These are phyloP conservation scores for Corchorus olitorius DNA, from an alignment of 345 rosid genomes.

Conservation along the genomic window DNA sequence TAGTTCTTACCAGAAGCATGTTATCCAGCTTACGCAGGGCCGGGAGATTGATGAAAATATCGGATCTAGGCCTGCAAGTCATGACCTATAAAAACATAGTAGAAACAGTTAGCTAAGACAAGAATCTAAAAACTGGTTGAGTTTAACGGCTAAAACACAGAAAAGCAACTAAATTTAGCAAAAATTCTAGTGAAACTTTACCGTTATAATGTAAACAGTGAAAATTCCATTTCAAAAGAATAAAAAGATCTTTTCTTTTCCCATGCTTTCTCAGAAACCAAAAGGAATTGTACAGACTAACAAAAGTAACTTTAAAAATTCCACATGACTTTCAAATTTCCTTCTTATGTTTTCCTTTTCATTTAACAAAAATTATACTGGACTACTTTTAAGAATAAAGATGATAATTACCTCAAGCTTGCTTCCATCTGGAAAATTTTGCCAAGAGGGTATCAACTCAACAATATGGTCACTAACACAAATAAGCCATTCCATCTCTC, in stretches of 20 bases:
- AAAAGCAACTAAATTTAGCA: background rate
- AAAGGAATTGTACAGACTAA: background rate
- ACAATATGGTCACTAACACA: slow-evolving; percentile 89
- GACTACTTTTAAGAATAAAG: background rate
- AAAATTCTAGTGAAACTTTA: background rate
- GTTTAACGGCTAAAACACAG: background rate
- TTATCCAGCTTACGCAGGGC: slow-evolving; percentile 88
- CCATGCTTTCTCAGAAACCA: background rate
- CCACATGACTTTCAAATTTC: background rate
- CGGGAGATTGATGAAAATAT: slow-evolving; percentile 83
- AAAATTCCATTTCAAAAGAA: background rate
- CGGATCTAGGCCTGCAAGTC: slow-evolving; percentile 92
- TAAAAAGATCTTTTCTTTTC: background rate
- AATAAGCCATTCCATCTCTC: slow-evolving; percentile 86
- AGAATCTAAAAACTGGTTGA: background rate
- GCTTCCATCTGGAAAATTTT: slow-evolving; percentile 84
- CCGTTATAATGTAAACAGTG: background rate
- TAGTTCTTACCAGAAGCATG: slow-evolving; percentile 83
- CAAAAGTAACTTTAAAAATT: background rate
- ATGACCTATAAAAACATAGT: slow-evolving; percentile 58
- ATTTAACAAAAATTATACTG: background rate
- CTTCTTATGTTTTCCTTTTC: background rate
- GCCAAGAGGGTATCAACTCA: slow-evolving; percentile 88
- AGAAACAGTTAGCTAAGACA: background rate
- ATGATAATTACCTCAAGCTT: slow-evolving; percentile 81